phyloP scores from a whole-genome alignment of 2,329 filamentous ascomycete genomes.

The Corynespora cassiicola region DNA sequence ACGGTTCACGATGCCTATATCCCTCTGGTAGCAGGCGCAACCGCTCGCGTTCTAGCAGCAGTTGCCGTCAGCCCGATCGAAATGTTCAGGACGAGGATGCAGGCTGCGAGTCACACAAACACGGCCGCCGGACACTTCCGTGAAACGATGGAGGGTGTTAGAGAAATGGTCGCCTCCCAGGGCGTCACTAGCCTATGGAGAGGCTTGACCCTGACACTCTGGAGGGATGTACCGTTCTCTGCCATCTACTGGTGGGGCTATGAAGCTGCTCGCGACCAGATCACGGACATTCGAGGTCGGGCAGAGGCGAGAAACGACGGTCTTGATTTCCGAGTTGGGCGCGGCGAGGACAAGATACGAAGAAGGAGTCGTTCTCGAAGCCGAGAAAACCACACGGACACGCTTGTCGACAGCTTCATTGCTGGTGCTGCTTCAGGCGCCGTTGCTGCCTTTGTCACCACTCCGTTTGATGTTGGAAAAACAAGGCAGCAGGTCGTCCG shows the following conservation, averaged over 20 bases:
- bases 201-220: constrained; percentile 87
- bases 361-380: constrained; percentile 61
- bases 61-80: constrained; percentile 88
- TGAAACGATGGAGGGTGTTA: constrained; percentile 77
- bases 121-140: constrained; percentile 71
- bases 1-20: constrained; percentile 68
- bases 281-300: constrained; percentile 72
- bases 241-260: constrained; percentile 99
- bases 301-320: constrained; percentile 42
- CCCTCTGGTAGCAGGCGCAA: constrained; percentile 79
- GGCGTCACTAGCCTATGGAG: constrained; percentile 89
- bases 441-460: constrained; percentile 86
- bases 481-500: constrained; percentile 87
- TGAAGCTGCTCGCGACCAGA: constrained; percentile 75
- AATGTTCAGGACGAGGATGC: constrained; percentile 90
- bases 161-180: constrained; percentile 77
- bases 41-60: constrained; percentile 81
- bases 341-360: constrained; percentile 36
- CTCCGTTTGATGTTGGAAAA: constrained; percentile 97
- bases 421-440: constrained; percentile 85
- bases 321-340: constrained; percentile 40
- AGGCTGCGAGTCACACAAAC: constrained; percentile 66
- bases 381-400: constrained; percentile 74
- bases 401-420: constrained; percentile 87
- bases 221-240: constrained; percentile 97